phyloP scores from a whole-genome alignment of 2,329 filamentous ascomycete genomes.

The Scytalidium lignicola region DNA sequence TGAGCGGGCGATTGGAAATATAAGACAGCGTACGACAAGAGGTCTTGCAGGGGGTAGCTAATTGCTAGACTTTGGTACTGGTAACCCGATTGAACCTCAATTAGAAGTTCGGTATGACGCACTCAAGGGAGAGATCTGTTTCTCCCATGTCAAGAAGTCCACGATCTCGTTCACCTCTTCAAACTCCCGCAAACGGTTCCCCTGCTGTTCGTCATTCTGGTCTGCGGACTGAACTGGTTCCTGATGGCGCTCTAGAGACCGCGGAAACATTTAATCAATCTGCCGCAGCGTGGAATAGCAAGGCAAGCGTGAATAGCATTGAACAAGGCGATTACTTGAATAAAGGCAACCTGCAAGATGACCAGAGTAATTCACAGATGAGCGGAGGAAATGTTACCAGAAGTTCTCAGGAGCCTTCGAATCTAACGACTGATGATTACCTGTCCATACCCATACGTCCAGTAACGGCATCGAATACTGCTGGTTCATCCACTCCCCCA shows the following conservation, averaged over 20 bases:
- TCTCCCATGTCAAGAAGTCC: slow-evolving; percentile 31
- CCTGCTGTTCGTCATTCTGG: slow-evolving; percentile 19
- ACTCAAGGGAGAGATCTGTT: slow-evolving; percentile 26
- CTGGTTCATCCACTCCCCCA: slow-evolving; percentile 25
- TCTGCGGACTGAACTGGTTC: slow-evolving; percentile 21
- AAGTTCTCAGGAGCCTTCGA: not conserved
- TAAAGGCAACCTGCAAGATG: slow-evolving; percentile 22
- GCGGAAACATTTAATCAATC: slow-evolving; percentile 9
- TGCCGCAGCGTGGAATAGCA: slow-evolving; percentile 10
- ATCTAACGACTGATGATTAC: not conserved
- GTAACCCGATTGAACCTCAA: not conserved
- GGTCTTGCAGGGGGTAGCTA: not conserved
- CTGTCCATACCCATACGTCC: not conserved
- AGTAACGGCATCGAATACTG: not conserved
- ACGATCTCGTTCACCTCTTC: slow-evolving; percentile 19
- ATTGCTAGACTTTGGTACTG: not conserved
- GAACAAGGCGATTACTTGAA: slow-evolving; percentile 29
- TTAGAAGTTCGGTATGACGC: slow-evolving; percentile 17
- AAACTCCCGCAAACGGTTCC: slow-evolving; percentile 18
- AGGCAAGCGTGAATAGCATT: slow-evolving; percentile 8
- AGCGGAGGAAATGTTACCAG: not conserved
- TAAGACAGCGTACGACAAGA: not conserved
- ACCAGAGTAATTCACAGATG: not conserved
- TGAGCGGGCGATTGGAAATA: not conserved
- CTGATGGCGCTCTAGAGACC: slow-evolving; percentile 9